Evolutionary conservation across 2,329 filamentous ascomycete genomes (phyloP).

Genomic region (Hymenoscyphus repandus): DNA sequence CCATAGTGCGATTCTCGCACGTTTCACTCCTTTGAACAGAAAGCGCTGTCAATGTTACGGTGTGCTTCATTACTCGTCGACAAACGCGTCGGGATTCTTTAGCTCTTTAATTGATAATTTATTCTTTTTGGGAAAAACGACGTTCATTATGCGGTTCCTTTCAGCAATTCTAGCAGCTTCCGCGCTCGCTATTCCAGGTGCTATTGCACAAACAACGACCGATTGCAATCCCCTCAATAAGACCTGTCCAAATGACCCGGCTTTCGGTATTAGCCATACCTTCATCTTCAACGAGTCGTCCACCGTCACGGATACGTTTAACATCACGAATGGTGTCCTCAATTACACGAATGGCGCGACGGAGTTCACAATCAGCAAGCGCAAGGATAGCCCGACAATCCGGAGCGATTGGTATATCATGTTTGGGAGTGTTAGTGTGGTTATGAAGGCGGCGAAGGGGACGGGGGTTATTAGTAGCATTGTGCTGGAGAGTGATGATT

Average conservation of each 20-base stretch:
- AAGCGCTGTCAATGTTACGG: neutral
- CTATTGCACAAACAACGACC: slow-evolving; percentile 68
- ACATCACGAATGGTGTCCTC: slow-evolving; percentile 61
- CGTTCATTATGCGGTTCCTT: slow-evolving; percentile 20
- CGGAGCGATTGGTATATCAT: slow-evolving; percentile 80
- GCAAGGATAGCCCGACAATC: slow-evolving; percentile 73
- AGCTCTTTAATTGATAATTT: slow-evolving; percentile 1
- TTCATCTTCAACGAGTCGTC: slow-evolving; percentile 57
- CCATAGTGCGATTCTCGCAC: too few relatives aligned
- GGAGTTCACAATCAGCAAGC: slow-evolving; percentile 63
- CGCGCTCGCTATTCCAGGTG: slow-evolving; percentile 32
- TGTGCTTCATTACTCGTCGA: neutral
- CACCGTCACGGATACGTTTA: slow-evolving; percentile 57
- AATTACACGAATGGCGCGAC: slow-evolving; percentile 60
- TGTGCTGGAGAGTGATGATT: slow-evolving; percentile 76
- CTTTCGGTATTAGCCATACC: slow-evolving; percentile 58
- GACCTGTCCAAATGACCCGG: slow-evolving; percentile 65
- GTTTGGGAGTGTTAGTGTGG: slow-evolving; percentile 73
- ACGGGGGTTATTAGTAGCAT: slow-evolving; percentile 75
- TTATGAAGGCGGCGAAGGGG: slow-evolving; percentile 71
- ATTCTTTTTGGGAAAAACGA: neutral
- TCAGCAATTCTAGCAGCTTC: slow-evolving; percentile 17
- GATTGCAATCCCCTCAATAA: slow-evolving; percentile 71
- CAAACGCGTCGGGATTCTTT: neutral
- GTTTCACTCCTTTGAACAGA: too few relatives aligned